Base-by-base conservation (phyloP, 208 protist genomes). In the Strigomonas culicis region DNA sequence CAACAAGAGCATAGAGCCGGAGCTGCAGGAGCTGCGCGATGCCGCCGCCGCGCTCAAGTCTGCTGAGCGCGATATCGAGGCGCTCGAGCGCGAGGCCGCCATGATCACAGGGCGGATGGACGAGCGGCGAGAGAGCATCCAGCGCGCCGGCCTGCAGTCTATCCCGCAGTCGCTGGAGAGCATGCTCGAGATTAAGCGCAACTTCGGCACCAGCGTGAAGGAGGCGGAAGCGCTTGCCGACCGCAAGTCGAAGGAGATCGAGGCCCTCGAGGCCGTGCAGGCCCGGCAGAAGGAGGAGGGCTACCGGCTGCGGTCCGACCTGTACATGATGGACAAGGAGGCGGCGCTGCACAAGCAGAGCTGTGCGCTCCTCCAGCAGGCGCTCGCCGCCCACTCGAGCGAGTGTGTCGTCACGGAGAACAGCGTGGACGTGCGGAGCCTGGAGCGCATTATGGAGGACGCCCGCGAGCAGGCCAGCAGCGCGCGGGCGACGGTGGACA, bases 51-150 rank as follows among this genome's bases (percentile, higher is more conserved):
- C 79, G 25, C 73, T 93, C 7, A 70, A 79, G 17, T 63, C 67
- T 2, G 69, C 82, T 7, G 77, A 88, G 70, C 72, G 82, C 28
- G 50, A 84, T n/a, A 79, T 87, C 31, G 75, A 91, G 24, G 44
- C 65, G 36, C 64, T 90, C 46, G 60, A 74, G 32, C 73, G 75
- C 25, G 86, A 92, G 62, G 81, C 86, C 0, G 75, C 82, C 19
- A 63, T 82, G 39, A 77, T 90, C 28, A 67, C 76, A 30, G 86
- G 84, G 27, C 77, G 78, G 17, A 81, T 93, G 22, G 77, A 82
- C n/a, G 81, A 95, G 57, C 83, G 80, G 51, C 72, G 66, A 21
- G 70, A 82, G n/a, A 74, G 68, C 2, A 46, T 86, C 39, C 57
- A 57, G 28, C 61, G 75, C 32, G 50, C 68, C 34, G 64, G 63